Evolutionary conservation across 2,329 filamentous ascomycete genomes (phyloP).

Genomic region (Neonectria hederae): DNA sequence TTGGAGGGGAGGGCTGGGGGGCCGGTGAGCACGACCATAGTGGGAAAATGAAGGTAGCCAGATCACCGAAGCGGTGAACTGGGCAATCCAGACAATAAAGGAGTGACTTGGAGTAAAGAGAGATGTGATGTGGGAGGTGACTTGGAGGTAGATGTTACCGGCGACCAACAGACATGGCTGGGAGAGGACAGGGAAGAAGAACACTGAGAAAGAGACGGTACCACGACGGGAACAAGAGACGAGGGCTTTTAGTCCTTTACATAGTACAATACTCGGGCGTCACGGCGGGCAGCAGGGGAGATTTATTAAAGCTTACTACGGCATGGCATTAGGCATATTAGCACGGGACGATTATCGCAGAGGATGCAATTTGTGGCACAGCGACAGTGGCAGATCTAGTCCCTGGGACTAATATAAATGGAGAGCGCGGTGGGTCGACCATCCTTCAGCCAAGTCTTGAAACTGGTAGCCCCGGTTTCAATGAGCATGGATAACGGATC

Average conservation of each 20-base stretch:
- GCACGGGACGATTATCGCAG: slow-evolving; percentile 7
- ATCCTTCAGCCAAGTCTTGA: slow-evolving; percentile 38
- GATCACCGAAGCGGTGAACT: slow-evolving; percentile 20
- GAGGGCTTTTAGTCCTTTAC: neutral
- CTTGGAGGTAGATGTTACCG: slow-evolving; percentile 23
- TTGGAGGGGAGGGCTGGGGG: slow-evolving; percentile 36
- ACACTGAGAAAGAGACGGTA: slow-evolving; percentile 11
- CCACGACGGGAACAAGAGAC: slow-evolving; percentile 4
- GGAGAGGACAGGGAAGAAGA: slow-evolving; percentile 2
- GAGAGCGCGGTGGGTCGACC: slow-evolving; percentile 23
- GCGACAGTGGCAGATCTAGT: slow-evolving; percentile 24
- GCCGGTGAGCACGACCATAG: slow-evolving; percentile 42
- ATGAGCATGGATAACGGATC: slow-evolving; percentile 18
- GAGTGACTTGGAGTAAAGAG: slow-evolving; percentile 41
- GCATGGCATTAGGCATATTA: neutral
- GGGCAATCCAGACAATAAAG: slow-evolving; percentile 17
- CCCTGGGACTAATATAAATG: slow-evolving; percentile 37
- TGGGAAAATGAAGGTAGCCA: slow-evolving; percentile 16
- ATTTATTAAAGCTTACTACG: slow-evolving; percentile 34
- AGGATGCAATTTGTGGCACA: slow-evolving; percentile 26
- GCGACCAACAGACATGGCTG: slow-evolving; percentile 35
- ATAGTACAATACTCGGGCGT: neutral
- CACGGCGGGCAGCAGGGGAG: slow-evolving; percentile 32
- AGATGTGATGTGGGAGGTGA: slow-evolving; percentile 15
- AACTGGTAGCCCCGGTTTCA: slow-evolving; percentile 33